Conservation (phyloP, 2,329 filamentous ascomycete species). For the Fusarium compactum region DNA sequence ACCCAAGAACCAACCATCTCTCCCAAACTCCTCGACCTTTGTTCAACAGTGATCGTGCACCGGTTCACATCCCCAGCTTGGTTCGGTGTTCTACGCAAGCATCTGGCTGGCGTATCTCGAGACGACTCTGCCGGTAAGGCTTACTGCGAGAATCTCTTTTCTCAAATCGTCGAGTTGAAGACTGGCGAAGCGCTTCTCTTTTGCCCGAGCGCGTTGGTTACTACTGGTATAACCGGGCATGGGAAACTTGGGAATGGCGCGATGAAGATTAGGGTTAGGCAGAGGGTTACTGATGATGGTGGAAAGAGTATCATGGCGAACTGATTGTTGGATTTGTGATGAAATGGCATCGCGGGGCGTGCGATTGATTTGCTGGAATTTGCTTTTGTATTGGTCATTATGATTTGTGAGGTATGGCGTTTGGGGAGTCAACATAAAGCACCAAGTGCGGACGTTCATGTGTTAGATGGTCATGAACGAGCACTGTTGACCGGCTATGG, state of each 20-base stretch:
- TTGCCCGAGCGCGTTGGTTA: neutral
- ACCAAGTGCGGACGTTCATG: neutral
- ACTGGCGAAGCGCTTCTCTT: slow-evolving; percentile 4
- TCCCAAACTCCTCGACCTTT: neutral
- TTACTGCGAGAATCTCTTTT: neutral
- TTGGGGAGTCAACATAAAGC: neutral
- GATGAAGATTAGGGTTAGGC: neutral
- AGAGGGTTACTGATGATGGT: neutral
- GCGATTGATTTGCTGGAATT: neutral
- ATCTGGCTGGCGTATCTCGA: neutral
- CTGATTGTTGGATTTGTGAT: neutral
- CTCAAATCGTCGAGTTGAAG: neutral
- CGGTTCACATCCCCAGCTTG: neutral
- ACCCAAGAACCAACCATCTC: slow-evolving; percentile 7
- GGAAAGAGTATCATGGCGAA: neutral
- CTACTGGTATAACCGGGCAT: neutral
- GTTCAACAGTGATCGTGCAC: neutral
- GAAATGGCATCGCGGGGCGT: fast-evolving
- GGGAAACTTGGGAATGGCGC: neutral
- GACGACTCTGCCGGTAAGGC: neutral
- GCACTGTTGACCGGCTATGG: neutral
- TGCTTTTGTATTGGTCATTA: neutral
- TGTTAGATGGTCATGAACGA: neutral
- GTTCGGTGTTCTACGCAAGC: neutral
- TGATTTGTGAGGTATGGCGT: neutral